Evolutionary conservation across 306 rosid species (phyloP), one percentile per base, ranked within the genome.

Genomic region (Prunus mira): DNA sequence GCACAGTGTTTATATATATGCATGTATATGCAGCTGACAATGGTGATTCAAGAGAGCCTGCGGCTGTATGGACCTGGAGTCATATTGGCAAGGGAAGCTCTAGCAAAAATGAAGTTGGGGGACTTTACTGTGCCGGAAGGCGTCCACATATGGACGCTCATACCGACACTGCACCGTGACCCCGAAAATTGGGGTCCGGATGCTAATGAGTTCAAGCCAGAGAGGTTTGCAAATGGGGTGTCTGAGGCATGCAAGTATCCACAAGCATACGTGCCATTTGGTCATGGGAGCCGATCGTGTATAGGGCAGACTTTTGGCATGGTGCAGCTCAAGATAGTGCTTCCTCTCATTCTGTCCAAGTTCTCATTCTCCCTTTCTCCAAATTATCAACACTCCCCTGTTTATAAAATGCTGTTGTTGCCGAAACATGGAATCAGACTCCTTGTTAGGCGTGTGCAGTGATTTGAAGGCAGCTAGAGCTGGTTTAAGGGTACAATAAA

Each of bases 161-260:
- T 5, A 12, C 75, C 75, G 3, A 47, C 75, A 71, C 3, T 71
- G 51, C 75, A 71, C 18, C 51, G 75, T 13, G 75, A 71, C 32
- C 30, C 75, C 15, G 3, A 71, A 34, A 71, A 71, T 55, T 71
- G 75, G 75, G 75, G 75, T 71, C 32, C 52, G 4, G 75, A 71
- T 34, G 51, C 75, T n/a, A 56, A 71, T 20, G 65, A 71, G 50
- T 71, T 71, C 43, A 71, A 55, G 65, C 75, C 75, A 14, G 75
- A 71, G 75, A 71, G 75, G 65, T 71, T 71, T 12, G 75, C 64
- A n/a, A 71, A 71, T 55, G 75, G 75, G 46, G 30, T 71, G 4
- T 54, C 75, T 3, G 51, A 71, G 34, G 41, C 75, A 7, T 71
- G 65, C 65, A 71, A 71, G 58, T 71, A 71, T 71, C 75, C 75